Evolutionary conservation across 768 basidiomycete genomes (phyloP).

Genomic region (Collybia sp.): DNA sequence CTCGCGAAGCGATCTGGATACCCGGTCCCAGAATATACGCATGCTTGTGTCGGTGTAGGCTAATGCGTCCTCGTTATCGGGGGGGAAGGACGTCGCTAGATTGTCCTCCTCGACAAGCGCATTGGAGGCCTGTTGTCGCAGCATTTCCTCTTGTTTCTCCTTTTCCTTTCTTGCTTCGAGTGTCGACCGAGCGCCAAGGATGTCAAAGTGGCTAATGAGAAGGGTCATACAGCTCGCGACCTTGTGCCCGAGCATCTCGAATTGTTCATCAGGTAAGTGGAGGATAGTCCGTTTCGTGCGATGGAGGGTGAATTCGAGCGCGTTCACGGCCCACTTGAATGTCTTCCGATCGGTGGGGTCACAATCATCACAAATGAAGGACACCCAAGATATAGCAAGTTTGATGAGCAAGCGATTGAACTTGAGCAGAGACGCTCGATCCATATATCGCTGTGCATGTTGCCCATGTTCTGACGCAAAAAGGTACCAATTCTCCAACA

Average conservation of each 20-base stretch:
- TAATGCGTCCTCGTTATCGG: slow-evolving; percentile 36
- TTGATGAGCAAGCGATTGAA: slow-evolving; percentile 84
- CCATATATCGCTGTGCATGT: slow-evolving; percentile 87
- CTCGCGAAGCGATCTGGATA: slow-evolving; percentile 49
- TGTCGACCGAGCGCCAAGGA: slow-evolving; percentile 88
- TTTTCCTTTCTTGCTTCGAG: slow-evolving; percentile 87
- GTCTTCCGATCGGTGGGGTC: slow-evolving; percentile 93
- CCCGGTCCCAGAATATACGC: slow-evolving; percentile 74
- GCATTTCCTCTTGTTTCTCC: slow-evolving; percentile 68
- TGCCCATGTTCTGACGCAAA: slow-evolving; percentile 97
- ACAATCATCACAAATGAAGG: slow-evolving; percentile 98
- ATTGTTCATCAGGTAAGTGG: slow-evolving; percentile 83
- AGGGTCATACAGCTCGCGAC: slow-evolving; percentile 96
- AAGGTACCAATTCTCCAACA: slow-evolving; percentile 89
- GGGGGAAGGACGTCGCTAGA: slow-evolving; percentile 26
- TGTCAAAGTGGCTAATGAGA: slow-evolving; percentile 97
- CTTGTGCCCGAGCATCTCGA: slow-evolving; percentile 83
- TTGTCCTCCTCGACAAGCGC: slow-evolving; percentile 44
- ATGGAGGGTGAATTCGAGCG: slow-evolving; percentile 86
- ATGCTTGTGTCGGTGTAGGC: slow-evolving; percentile 59
- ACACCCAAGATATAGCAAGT: slow-evolving; percentile 95
- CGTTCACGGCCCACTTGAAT: slow-evolving; percentile 97
- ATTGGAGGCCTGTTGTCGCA: slow-evolving; percentile 48
- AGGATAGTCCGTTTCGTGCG: slow-evolving; percentile 89
- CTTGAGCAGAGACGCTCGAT: slow-evolving; percentile 58